These are phyloP conservation scores for Chiua virens DNA, from an alignment of 768 basidiomycete genomes.

Conservation along the genomic window DNA sequence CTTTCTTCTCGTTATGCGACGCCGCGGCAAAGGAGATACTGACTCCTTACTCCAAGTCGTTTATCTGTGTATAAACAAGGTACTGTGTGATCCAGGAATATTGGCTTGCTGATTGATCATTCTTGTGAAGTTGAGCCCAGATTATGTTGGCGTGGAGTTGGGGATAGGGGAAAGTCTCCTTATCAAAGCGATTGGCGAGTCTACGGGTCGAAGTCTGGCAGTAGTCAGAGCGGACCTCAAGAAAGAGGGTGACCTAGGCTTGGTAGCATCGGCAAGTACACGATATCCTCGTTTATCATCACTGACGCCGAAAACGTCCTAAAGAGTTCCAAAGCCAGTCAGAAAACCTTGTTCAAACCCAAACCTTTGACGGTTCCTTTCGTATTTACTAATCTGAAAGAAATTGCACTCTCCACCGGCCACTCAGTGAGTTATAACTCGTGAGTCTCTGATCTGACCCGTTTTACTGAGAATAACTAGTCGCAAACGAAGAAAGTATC, in stretches of 20 bases:
- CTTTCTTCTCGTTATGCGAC: constrained; percentile 83
- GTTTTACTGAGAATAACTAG: constrained; percentile 37
- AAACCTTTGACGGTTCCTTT: constrained; percentile 85
- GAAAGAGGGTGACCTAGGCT: constrained; percentile 92
- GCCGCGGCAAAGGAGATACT: constrained; percentile 73
- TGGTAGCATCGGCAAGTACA: constrained; percentile 85
- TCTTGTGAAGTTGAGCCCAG: constrained; percentile 74
- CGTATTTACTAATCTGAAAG: constrained; percentile 87
- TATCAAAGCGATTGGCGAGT: constrained; percentile 93
- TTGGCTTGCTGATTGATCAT: neutral
- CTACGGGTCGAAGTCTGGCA: constrained; percentile 83
- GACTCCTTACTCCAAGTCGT: constrained; percentile 83
- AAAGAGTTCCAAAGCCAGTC: constrained; percentile 90
- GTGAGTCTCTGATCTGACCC: neutral
- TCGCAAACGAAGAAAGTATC: constrained; percentile 95
- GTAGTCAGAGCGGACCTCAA: constrained; percentile 90
- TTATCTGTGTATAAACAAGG: constrained; percentile 96
- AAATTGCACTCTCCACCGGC: constrained; percentile 85
- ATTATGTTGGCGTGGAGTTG: constrained; percentile 92
- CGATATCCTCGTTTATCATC: neutral
- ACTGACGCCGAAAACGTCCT: neutral
- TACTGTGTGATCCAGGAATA: constrained; percentile 36
- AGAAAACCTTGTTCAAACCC: constrained; percentile 92
- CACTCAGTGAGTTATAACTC: constrained; percentile 58
- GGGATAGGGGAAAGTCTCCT: constrained; percentile 95